Conservation (phyloP, 352 stramenopile genomes). For the Globisporangium barbulae region DNA sequence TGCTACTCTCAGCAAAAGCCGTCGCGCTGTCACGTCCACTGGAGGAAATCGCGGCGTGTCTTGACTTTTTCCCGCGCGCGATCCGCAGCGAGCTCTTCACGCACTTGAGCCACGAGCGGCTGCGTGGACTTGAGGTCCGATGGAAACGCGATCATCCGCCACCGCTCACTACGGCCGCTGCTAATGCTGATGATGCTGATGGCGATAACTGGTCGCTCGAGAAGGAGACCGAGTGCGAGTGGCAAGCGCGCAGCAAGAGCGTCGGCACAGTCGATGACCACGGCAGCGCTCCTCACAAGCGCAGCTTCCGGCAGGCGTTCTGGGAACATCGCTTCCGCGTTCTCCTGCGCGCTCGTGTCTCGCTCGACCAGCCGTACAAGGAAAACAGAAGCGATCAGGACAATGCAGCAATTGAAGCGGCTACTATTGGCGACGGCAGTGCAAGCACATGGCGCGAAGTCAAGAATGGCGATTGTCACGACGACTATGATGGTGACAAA, state of each 20-base stretch:
- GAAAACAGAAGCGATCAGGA: neutral
- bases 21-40: slow-evolving; percentile 32
- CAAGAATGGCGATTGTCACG: neutral
- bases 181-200: slow-evolving; percentile 17
- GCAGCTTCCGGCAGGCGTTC: slow-evolving; percentile 41
- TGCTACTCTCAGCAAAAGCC: slow-evolving; percentile 26
- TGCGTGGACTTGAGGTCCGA: slow-evolving; percentile 46
- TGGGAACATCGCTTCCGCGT: slow-evolving; percentile 61
- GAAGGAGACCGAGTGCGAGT: slow-evolving; percentile 19
- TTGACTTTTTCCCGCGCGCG: slow-evolving; percentile 38
- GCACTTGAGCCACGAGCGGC: slow-evolving; percentile 34
- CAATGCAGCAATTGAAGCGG: neutral
- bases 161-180: slow-evolving; percentile 1
- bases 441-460: neutral
- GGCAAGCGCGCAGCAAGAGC: slow-evolving; percentile 11
- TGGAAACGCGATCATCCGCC: slow-evolving; percentile 19
- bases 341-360: slow-evolving; percentile 33
- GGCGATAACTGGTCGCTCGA: slow-evolving; percentile 17
- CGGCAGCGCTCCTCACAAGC: slow-evolving; percentile 20
- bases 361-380: slow-evolving; percentile 1
- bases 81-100: slow-evolving; percentile 43
- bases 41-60: slow-evolving; percentile 32
- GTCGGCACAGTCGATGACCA: neutral
- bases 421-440: neutral
- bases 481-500: neutral